These are phyloP conservation scores for Mycosphaerella arachidis DNA, from an alignment of 2,329 filamentous ascomycete genomes.

Conservation along the genomic window DNA sequence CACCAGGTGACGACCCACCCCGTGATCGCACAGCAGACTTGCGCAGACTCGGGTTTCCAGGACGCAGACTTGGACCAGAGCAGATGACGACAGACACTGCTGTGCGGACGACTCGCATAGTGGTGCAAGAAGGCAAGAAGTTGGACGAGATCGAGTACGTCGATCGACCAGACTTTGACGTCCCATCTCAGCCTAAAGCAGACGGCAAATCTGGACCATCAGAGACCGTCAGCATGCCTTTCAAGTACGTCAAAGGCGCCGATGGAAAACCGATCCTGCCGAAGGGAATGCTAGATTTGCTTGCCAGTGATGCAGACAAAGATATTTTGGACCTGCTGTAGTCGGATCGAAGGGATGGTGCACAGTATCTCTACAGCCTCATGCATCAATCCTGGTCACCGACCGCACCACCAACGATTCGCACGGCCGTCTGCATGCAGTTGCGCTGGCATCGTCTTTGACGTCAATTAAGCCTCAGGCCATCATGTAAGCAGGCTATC, in stretches of 20 bases:
- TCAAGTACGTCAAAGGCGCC: slow-evolving; percentile 81
- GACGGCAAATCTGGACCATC: slow-evolving; percentile 43
- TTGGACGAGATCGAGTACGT: slow-evolving; percentile 76
- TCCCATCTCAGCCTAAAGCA: slow-evolving; percentile 56
- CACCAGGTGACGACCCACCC: slow-evolving; percentile 13
- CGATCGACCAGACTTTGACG: slow-evolving; percentile 82
- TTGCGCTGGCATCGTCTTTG: not conserved
- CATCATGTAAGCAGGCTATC: not conserved
- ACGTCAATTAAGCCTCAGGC: too few relatives aligned
- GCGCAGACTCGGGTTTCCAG: slow-evolving; percentile 85
- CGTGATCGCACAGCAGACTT: slow-evolving; percentile 92
- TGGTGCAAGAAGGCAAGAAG: slow-evolving; percentile 74
- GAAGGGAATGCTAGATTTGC: slow-evolving; percentile 90
- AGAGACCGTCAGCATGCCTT: slow-evolving; percentile 96
- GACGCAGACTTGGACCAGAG: slow-evolving; percentile 79
- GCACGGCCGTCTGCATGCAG: not conserved
- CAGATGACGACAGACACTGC: slow-evolving; percentile 99
- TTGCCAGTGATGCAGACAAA: slow-evolving; percentile 91
- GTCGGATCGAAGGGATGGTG: not conserved
- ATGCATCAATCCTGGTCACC: not conserved
- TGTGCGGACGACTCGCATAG: slow-evolving; percentile 84
- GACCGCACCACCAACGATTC: not conserved
- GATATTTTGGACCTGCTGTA: slow-evolving; percentile 79
- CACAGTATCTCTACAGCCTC: slow-evolving; percentile 1
- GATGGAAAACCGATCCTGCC: slow-evolving; percentile 82